These are phyloP conservation scores for Microbotryum saponariae DNA, from an alignment of 1,284 basidiomycete species.

Conservation along the genomic window DNA sequence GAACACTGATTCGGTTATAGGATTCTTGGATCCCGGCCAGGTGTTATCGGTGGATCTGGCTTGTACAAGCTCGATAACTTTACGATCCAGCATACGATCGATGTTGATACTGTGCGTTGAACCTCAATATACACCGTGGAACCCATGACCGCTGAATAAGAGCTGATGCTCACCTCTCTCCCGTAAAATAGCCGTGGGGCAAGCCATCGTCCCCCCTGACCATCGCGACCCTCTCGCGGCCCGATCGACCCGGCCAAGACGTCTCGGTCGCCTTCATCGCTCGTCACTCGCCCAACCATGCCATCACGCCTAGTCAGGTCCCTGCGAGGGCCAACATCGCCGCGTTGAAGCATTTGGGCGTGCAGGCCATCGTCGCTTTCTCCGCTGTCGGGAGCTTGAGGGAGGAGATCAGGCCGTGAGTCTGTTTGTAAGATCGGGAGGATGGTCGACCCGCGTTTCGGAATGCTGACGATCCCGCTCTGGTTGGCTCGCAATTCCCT, in stretches of 20 bases:
- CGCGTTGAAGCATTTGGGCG: constrained; percentile 85
- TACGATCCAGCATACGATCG: constrained; percentile 62
- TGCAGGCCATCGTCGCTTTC: constrained; percentile 83
- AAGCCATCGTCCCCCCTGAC: constrained; percentile 83
- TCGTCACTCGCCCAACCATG: constrained; percentile 75
- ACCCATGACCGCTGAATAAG: not conserved
- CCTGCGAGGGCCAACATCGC: constrained; percentile 89
- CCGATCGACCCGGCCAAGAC: constrained; percentile 37
- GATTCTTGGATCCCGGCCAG: constrained; percentile 4
- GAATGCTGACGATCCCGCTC: not conserved
- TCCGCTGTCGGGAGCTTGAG: constrained; percentile 91
- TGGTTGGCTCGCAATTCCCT: not conserved
- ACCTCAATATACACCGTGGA: too few relatives aligned
- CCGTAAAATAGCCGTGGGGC: constrained; percentile 72
- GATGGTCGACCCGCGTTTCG: not conserved
- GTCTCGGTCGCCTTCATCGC: constrained; percentile 81
- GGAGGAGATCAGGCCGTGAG: constrained; percentile 62
- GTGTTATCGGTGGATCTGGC: constrained; percentile 39
- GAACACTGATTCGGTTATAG: not conserved
- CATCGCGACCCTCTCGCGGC: constrained; percentile 71
- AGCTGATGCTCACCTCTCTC: not conserved
- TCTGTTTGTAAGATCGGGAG: not conserved
- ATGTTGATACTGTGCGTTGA: constrained; percentile 42
- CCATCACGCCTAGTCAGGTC: constrained; percentile 62
- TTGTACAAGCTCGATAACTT: constrained; percentile 83